phyloP scores from a whole-genome alignment of 2,329 filamentous ascomycete species.

The Nothophoma quercina region DNA sequence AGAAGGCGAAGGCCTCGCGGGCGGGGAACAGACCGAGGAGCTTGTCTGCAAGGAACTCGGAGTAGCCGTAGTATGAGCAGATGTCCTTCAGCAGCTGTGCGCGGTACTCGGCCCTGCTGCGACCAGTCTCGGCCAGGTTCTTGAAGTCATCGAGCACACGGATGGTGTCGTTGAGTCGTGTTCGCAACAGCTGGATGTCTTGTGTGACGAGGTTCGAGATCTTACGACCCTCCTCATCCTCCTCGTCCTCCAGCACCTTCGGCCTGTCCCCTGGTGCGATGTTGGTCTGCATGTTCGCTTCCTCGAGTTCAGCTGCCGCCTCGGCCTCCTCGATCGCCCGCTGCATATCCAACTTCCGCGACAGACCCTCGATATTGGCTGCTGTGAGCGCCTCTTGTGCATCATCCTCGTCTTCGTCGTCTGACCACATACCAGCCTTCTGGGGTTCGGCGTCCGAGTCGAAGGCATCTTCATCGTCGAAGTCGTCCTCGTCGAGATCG shows the following conservation, averaged over 20 bases:
- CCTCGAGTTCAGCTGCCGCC: constrained; percentile 83
- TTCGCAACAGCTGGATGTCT: constrained; percentile 86
- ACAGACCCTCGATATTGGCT: constrained; percentile 93
- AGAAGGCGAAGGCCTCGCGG: constrained; percentile 95
- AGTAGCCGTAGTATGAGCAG: constrained; percentile 97
- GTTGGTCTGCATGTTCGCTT: constrained; percentile 89
- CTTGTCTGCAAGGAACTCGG: constrained; percentile 92
- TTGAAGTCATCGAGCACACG: constrained; percentile 89
- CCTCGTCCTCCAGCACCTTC: constrained; percentile 68
- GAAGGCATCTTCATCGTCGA: constrained; percentile 52
- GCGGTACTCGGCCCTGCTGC: constrained; percentile 88
- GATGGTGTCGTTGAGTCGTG: constrained; percentile 90
- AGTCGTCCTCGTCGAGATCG: constrained; percentile 51
- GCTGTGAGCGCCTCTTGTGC: constrained; percentile 90
- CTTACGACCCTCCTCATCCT: constrained; percentile 66
- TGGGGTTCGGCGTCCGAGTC: constrained; percentile 64
- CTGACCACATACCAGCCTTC: constrained; percentile 81
- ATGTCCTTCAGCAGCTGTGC: constrained; percentile 88
- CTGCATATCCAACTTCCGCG: constrained; percentile 81
- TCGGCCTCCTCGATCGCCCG: constrained; percentile 80
- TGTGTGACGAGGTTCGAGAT: constrained; percentile 71
- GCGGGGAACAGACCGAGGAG: constrained; percentile 91
- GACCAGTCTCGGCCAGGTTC: constrained; percentile 78
- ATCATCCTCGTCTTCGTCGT: constrained; percentile 93
- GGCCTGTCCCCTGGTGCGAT: constrained; percentile 76